Evolutionary conservation across 345 rosid species (phyloP).

Genomic region (Eucalyptus decipiens): DNA sequence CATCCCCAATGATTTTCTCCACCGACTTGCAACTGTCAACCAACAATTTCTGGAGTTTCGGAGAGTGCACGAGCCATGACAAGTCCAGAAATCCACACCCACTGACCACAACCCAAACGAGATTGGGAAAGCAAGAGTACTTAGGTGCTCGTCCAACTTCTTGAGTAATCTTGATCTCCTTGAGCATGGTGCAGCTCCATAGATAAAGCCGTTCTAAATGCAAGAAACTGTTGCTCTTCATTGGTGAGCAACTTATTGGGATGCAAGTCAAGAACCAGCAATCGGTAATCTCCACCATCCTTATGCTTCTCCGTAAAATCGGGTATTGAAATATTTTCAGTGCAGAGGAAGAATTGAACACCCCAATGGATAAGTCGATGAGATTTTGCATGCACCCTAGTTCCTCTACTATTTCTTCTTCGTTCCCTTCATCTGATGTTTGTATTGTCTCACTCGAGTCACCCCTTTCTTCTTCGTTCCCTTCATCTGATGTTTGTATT

Average conservation of each 20-base stretch:
- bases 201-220: fast-evolving
- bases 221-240: fast-evolving
- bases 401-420: not conserved
- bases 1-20: not conserved
- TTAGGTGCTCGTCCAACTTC: fast-evolving
- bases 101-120: no score
- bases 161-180: fast-evolving
- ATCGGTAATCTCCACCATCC: fast-evolving
- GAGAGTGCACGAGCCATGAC: not conserved
- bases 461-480: not conserved
- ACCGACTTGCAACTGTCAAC: fast-evolving
- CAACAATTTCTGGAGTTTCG: fast-evolving
- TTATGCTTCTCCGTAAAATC: not conserved
- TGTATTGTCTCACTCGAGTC: no score
- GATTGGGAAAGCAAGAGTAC: not conserved
- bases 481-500: fast-evolving
- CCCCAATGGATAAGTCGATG: fast-evolving
- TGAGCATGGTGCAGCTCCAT: fast-evolving
- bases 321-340: not conserved
- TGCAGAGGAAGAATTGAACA: fast-evolving
- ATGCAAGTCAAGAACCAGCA: fast-evolving
- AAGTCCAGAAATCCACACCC: no score
- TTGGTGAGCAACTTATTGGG: not conserved
- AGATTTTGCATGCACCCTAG: not conserved
- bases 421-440: fast-evolving